Conservation (phyloP, 1,139 yeast species). For the Kurtzmaniella natalensis region DNA sequence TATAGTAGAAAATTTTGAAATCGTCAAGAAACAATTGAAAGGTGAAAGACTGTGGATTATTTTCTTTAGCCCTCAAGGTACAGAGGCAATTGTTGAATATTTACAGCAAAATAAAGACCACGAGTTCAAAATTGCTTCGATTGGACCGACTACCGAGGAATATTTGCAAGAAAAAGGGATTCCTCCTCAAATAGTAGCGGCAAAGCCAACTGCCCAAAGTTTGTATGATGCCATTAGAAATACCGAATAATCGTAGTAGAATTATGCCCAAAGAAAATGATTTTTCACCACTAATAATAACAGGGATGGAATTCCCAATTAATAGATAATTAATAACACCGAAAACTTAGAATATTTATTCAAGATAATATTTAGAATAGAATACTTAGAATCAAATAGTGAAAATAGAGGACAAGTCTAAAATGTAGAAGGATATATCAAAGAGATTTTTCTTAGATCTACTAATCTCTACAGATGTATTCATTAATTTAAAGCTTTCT, state of each 20-base stretch:
- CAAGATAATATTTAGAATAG: no score
- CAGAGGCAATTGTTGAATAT: conserved; percentile 53
- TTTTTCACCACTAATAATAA: no score
- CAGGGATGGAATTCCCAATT: no score
- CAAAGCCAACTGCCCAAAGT: conserved; percentile 66
- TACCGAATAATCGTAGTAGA: no score
- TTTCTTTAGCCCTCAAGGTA: conserved; percentile 91
- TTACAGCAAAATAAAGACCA: conserved; percentile 21
- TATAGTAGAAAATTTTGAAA: conserved; percentile 36
- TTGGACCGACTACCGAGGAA: conserved; percentile 88
- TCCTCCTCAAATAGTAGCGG: conserved; percentile 59
- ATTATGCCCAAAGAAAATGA: no score
- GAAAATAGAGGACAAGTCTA: no score
- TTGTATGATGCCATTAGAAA: conserved; percentile 24
- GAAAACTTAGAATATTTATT: no score
- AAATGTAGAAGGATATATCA: no score
- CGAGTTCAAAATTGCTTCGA: conserved; percentile 59
- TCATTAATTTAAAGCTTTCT: not conserved
- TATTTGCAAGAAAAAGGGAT: conserved; percentile 52
- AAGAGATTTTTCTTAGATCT: no score
- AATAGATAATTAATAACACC: no score
- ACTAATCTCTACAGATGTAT: no score
- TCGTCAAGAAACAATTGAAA: conserved; percentile 11
- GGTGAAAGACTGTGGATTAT: conserved; percentile 56
- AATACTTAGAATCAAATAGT: no score